Percentiles rank a stretch among this genome's conserved stretches.
These are phyloP conservation scores for Claviceps pusilla DNA, from an alignment of 2,329 filamentous ascomycete genomes.

Conservation along the genomic window DNA sequence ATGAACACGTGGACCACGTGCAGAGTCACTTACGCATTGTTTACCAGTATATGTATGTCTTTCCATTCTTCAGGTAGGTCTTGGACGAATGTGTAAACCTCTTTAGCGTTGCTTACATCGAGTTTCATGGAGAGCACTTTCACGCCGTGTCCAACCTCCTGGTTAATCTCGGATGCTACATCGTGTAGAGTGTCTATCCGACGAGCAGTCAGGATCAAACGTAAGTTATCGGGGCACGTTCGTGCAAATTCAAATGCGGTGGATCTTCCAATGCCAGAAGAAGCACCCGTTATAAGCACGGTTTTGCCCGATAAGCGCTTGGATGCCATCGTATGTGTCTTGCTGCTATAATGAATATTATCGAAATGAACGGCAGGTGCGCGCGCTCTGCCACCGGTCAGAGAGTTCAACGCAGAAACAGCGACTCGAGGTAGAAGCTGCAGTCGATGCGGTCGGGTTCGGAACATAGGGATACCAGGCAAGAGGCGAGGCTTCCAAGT, in stretches of 20 bases:
- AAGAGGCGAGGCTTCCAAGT: background rate
- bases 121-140: conserved; percentile 71
- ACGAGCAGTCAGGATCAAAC: conserved; percentile 78
- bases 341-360: background rate
- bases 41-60: conserved; percentile 78
- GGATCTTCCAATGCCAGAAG: conserved; percentile 73
- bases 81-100: conserved; percentile 58
- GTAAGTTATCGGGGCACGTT: conserved; percentile 63
- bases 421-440: background rate
- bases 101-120: conserved; percentile 68
- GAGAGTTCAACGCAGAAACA: too few species aligned
- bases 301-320: conserved; percentile 90
- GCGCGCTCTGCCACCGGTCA: background rate
- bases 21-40: conserved; percentile 66
- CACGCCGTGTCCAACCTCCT: conserved; percentile 64
- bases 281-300: conserved; percentile 79
- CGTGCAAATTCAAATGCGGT: conserved; percentile 87
- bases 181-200: conserved; percentile 64
- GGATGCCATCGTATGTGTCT: conserved; percentile 19
- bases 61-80: conserved; percentile 67
- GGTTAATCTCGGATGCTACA: conserved; percentile 59
- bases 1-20: background rate
- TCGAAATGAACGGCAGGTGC: background rate
- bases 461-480: background rate
- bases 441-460: background rate